Base-by-base conservation (phyloP, 805 yeast genomes). In the Yarrowia sp. region DNA sequence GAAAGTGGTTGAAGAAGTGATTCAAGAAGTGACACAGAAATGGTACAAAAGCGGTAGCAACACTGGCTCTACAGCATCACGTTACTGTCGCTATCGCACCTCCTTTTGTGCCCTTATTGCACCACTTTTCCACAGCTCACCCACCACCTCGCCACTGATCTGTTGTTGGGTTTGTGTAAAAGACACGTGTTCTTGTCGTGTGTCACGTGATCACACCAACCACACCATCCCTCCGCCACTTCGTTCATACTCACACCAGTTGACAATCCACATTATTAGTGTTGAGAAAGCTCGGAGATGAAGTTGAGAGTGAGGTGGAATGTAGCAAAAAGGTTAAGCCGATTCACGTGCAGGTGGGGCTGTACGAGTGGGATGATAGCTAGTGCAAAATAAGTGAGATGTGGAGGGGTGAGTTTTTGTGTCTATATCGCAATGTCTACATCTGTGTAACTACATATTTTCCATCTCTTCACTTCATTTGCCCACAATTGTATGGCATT, bases 221-320 rank as follows among this genome's bases (percentile, higher is more conserved):
- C 43, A 42, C 9, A 15, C 48, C 7, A 13, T 8, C 13, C 1
- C 8, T 13, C 41, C 17, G 8, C n/a, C 3, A 5, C 4, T 17
- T 31, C 44, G 5, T 15, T n/a, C 15, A 47, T 44, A 77, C 81
- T 65, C 74, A 78, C 81, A 78, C 82, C 83, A 80, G 70, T 74
- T 74, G 70, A 80, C 74, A 68, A 80, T 73, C 81, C 83, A 80
- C 83, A 80, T 80, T 57, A 42, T 47, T 17, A 44, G 64, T 17
- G 64, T 36, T 55, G 65, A 22, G 15, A 14, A 22, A 18, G 18
- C 28, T n/a, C 9, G 39, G 31, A 32, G 41, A 22, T 18, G 58
- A 63, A 55, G 64, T 55, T 41, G 28, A 17, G 58, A 13, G 58
- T 22, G 58, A 51, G 55, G 58, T 51, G 48, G 36, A 36, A 39